phyloP scores from a whole-genome alignment of 2,329 filamentous ascomycete species.

The Calonectria multiphialidica region DNA sequence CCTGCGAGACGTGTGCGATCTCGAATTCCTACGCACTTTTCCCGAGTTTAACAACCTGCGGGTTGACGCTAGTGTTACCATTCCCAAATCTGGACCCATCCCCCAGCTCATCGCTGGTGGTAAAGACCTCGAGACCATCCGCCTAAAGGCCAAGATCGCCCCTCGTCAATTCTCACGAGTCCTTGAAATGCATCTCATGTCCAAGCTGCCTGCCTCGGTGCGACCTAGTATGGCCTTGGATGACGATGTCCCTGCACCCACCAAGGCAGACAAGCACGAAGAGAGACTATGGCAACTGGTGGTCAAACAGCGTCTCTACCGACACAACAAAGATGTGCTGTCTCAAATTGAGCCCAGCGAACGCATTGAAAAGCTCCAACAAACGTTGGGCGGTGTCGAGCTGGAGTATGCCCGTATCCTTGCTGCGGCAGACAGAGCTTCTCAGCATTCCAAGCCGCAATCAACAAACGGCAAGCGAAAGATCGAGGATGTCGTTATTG shows the following conservation, averaged over 20 bases:
- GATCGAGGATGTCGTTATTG: constrained; percentile 44
- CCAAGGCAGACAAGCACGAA: constrained; percentile 69
- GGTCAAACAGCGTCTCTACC: constrained; percentile 82
- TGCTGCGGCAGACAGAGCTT: constrained; percentile 55
- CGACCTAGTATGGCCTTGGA: constrained; percentile 63
- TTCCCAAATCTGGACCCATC: constrained; percentile 61
- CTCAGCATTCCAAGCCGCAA: constrained; percentile 41
- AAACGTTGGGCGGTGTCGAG: constrained; percentile 76
- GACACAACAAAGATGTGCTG: constrained; percentile 79
- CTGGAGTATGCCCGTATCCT: constrained; percentile 80
- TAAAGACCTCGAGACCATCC: constrained; percentile 67
- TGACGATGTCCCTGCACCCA: constrained; percentile 57
- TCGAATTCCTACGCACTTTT: constrained; percentile 71
- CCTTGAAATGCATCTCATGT: constrained; percentile 81
- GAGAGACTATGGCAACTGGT: constrained; percentile 80
- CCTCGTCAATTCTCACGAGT: constrained; percentile 81
- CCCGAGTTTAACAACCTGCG: constrained; percentile 69
- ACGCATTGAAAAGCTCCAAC: constrained; percentile 78
- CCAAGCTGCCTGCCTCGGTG: constrained; percentile 66
- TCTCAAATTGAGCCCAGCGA: constrained; percentile 77
- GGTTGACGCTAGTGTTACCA: constrained; percentile 63
- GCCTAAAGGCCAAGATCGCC: constrained; percentile 76
- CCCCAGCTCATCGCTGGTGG: constrained; percentile 70
- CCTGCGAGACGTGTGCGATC: constrained; percentile 80
- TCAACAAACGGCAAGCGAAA: constrained; percentile 61